Conservation (phyloP, 2,329 filamentous ascomycete species). For the Ascochyta rabiei region DNA sequence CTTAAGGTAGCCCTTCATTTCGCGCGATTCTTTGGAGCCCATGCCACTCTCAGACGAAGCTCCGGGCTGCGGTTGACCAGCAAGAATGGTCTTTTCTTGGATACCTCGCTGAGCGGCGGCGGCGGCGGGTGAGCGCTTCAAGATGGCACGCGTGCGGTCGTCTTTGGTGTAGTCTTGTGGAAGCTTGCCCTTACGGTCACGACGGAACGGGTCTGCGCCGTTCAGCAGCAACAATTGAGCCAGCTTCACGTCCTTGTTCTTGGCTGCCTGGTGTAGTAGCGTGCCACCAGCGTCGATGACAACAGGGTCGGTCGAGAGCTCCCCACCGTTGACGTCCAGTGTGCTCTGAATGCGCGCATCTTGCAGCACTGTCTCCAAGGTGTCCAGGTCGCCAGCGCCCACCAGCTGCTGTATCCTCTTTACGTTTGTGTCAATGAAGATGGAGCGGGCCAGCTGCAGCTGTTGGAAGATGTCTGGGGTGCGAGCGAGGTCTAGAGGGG, state of each 20-base stretch:
- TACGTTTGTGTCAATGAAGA: constrained; percentile 87
- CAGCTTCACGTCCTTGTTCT: constrained; percentile 82
- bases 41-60: constrained; percentile 64
- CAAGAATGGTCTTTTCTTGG: constrained; percentile 94
- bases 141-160: constrained; percentile 81
- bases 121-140: constrained; percentile 93
- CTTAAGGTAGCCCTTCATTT: constrained; percentile 98
- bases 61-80: constrained; percentile 67
- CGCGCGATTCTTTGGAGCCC: constrained; percentile 83
- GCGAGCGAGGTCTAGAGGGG: constrained; percentile 85
- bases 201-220: constrained; percentile 92
- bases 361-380: constrained; percentile 78
- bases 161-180: constrained; percentile 97
- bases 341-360: constrained; percentile 85
- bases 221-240: constrained; percentile 91
- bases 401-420: constrained; percentile 84
- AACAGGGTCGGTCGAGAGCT: constrained; percentile 79
- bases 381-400: constrained; percentile 73
- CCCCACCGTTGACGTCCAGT: constrained; percentile 89
- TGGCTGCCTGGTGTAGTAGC: constrained; percentile 88
- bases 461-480: constrained; percentile 96
- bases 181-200: constrained; percentile 92
- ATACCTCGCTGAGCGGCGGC: constrained; percentile 93
- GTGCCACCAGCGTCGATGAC: constrained; percentile 88
- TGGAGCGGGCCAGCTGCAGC: constrained; percentile 84